phyloP scores from a whole-genome alignment of 2,329 filamentous ascomycete genomes.

The Seiridium unicorne region DNA sequence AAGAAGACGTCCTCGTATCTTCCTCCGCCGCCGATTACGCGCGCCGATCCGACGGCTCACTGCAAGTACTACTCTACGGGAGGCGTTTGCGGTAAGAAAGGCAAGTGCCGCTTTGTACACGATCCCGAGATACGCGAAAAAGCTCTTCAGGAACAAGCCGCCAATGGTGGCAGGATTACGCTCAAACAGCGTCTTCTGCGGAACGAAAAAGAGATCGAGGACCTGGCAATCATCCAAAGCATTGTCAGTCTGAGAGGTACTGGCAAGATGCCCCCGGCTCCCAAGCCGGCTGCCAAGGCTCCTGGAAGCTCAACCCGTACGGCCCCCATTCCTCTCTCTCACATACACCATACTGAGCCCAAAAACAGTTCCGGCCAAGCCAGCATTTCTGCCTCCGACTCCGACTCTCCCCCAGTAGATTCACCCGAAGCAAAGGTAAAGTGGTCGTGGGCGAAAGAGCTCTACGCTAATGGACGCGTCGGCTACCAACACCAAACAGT shows the following conservation, averaged over 20 bases:
- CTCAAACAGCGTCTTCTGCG: conserved; percentile 64
- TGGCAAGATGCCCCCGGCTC: conserved; percentile 33
- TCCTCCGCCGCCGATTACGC: conserved; percentile 48
- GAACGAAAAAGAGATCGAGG: conserved; percentile 68
- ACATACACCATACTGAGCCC: background rate
- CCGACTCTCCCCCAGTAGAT: background rate
- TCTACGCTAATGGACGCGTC: background rate
- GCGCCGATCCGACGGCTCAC: conserved; percentile 61
- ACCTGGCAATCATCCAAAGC: conserved; percentile 63
- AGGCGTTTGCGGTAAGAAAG: conserved; percentile 68
- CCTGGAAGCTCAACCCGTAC: conserved; percentile 21
- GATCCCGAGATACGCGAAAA: conserved; percentile 62
- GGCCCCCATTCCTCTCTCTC: conserved; percentile 4
- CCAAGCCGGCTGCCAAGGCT: conserved; percentile 21
- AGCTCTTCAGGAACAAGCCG: conserved; percentile 61
- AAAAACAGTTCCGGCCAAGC: conserved; percentile 5
- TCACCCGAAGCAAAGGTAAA: conserved; percentile 1
- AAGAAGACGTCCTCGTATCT: conserved; percentile 35
- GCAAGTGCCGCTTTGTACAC: conserved; percentile 73
- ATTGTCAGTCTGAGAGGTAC: conserved; percentile 64
- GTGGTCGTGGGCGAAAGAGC: background rate
- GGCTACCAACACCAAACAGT: background rate
- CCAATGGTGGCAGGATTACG: conserved; percentile 64
- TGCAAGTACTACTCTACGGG: conserved; percentile 72
- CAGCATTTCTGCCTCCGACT: conserved; percentile 4